Percentiles rank a stretch among this genome's conserved stretches.
phyloP scores from a whole-genome alignment of 2,329 filamentous ascomycete genomes.

The Ophiocordyceps unilateralis region DNA sequence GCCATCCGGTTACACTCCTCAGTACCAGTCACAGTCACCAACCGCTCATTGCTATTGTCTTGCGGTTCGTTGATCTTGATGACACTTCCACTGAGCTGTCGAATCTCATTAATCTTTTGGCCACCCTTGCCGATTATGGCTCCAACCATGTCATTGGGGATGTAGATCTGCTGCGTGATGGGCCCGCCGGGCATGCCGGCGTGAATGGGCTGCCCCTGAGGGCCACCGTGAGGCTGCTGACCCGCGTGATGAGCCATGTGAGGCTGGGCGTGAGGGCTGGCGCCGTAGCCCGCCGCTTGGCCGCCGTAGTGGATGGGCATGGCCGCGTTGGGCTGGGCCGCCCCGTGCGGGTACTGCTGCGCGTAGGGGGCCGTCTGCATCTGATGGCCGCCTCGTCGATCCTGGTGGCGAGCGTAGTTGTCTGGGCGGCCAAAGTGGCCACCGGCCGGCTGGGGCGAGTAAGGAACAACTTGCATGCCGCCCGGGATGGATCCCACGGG shows the following conservation, averaged over 20 bases:
- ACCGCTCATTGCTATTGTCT: slow-evolving; percentile 94
- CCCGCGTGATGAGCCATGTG: slow-evolving; percentile 45
- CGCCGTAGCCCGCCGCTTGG: slow-evolving; percentile 61
- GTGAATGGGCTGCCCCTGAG: slow-evolving; percentile 59
- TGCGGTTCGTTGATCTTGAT: slow-evolving; percentile 99
- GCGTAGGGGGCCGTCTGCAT: slow-evolving; percentile 56
- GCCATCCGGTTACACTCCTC: slow-evolving; percentile 99
- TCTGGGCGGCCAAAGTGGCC: slow-evolving; percentile 88
- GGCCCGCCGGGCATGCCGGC: slow-evolving; percentile 42
- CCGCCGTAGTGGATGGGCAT: slow-evolving; percentile 65
- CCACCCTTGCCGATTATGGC: slow-evolving; percentile 98
- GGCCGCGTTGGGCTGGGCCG: slow-evolving; percentile 42
- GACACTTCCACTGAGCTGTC: slow-evolving; percentile 89
- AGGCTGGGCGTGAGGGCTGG: slow-evolving; percentile 59
- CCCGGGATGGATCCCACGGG: slow-evolving; percentile 88
- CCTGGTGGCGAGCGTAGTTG: slow-evolving; percentile 58
- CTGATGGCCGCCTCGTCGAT: slow-evolving; percentile 49
- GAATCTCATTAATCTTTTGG: slow-evolving; percentile 98
- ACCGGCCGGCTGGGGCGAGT: slow-evolving; percentile 80
- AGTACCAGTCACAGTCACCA: slow-evolving; percentile 94
- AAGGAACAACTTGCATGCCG: slow-evolving; percentile 98
- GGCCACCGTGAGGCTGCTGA: slow-evolving; percentile 41
- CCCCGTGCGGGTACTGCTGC: slow-evolving; percentile 51
- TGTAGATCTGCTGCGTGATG: slow-evolving; percentile 95
- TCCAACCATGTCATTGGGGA: slow-evolving; percentile 98